These are phyloP conservation scores for Rhypophila decipiens DNA, from an alignment of 495 filamentous ascomycete genomes.

Conservation along the genomic window DNA sequence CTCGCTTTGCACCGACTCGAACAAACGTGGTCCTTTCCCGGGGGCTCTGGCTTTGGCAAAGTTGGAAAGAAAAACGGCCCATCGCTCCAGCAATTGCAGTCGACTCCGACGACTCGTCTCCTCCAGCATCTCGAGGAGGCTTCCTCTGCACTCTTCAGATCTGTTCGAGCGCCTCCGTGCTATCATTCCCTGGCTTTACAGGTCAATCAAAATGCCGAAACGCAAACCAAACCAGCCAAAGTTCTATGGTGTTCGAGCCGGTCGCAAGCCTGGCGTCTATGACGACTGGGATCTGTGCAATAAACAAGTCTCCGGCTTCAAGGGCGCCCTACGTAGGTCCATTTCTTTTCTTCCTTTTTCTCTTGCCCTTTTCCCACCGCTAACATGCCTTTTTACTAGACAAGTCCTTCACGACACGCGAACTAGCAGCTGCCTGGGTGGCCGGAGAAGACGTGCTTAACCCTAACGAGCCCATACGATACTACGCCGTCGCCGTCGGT, in stretches of 20 bases:
- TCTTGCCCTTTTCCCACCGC: background rate
- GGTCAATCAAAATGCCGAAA: too few relatives aligned
- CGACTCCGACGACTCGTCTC: too few relatives aligned
- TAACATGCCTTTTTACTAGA: slow-evolving; percentile 41
- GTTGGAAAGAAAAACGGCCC: too few relatives aligned
- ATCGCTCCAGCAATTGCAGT: too few relatives aligned
- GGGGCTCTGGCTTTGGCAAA: too few relatives aligned
- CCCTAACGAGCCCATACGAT: slow-evolving; percentile 43
- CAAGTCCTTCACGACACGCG: slow-evolving; percentile 71
- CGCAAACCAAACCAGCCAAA: slow-evolving; percentile 56
- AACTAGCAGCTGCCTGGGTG: slow-evolving; percentile 74
- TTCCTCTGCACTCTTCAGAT: too few relatives aligned
- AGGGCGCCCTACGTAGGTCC: slow-evolving; percentile 72
- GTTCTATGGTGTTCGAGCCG: slow-evolving; percentile 81
- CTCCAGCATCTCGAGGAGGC: too few relatives aligned
- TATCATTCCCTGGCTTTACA: too few relatives aligned
- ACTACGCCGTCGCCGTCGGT: slow-evolving; percentile 82
- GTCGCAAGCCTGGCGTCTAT: slow-evolving; percentile 80
- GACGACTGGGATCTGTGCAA: slow-evolving; percentile 75
- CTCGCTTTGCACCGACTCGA: too few relatives aligned
- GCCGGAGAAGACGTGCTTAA: slow-evolving; percentile 49
- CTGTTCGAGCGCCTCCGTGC: too few relatives aligned
- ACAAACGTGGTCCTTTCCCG: too few relatives aligned
- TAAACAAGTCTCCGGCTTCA: slow-evolving; percentile 76
- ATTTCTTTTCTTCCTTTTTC: background rate